A percentile compares a stretch with the other conserved stretches of the same genome.
Conservation (phyloP, 129 eudicot genomes). For the Centella asiatica region DNA sequence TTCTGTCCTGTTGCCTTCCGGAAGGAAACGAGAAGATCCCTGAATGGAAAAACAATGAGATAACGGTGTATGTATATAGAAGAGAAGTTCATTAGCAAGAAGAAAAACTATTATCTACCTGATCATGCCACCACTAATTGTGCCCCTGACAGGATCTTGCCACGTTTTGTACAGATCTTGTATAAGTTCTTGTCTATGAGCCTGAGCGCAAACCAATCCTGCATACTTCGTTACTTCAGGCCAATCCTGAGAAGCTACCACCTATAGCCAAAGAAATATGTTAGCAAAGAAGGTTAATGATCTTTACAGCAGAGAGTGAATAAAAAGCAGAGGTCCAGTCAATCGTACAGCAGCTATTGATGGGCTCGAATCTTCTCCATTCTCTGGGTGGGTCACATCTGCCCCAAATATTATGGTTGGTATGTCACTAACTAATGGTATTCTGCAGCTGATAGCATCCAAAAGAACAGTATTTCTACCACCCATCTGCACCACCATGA, state of each 20-base stretch:
- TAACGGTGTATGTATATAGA: too few relatives aligned
- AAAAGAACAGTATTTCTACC: constrained; percentile 83
- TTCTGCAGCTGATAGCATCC: constrained; percentile 79
- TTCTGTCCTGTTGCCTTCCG: constrained; percentile 85
- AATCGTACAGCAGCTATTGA: constrained; percentile 80
- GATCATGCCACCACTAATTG: constrained; percentile 92
- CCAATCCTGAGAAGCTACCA: constrained; percentile 97
- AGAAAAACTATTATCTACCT: constrained; percentile 26
- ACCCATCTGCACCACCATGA: constrained; percentile 50
- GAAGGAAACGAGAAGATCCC: constrained; percentile 87
- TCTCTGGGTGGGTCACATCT: constrained; percentile 87
- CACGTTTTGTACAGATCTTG: constrained; percentile 84
- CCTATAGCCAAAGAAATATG: constrained; percentile 31
- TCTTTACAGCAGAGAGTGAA: not conserved
- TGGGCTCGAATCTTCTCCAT: constrained; percentile 89
- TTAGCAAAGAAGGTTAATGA: constrained; percentile 6
- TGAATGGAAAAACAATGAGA: constrained; percentile 16
- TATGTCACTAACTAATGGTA: constrained; percentile 81
- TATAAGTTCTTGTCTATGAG: constrained; percentile 86
- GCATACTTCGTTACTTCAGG: constrained; percentile 94
- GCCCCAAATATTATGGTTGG: constrained; percentile 97
- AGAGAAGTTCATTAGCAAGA: not conserved
- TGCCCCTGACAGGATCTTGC: constrained; percentile 85
- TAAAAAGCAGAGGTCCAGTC: not conserved
- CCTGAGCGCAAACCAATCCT: constrained; percentile 92